Percentiles rank a stretch among this genome's conserved stretches.
These are phyloP conservation scores for Quercus mongolica DNA, from an alignment of 306 rosid species.

Conservation along the genomic window DNA sequence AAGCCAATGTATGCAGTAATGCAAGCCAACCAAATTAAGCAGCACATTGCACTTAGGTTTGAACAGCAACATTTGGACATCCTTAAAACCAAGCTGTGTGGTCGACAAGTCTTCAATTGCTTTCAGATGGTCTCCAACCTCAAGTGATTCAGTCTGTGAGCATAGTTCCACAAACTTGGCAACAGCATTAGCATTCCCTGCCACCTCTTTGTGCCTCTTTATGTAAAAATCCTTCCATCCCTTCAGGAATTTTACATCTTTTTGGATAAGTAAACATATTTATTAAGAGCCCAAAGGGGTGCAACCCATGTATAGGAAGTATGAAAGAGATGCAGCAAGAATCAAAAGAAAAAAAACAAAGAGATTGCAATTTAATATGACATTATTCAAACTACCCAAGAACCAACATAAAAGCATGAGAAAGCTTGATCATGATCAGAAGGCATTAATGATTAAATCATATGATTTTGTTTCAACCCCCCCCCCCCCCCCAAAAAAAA, in stretches of 20 bases:
- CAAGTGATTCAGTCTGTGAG: conserved; percentile 42
- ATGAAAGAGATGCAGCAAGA: no score
- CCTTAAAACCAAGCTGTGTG: conserved; percentile 59
- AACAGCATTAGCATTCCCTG: conserved; percentile 32
- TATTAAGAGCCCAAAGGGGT: no score
- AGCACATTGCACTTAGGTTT: conserved; percentile 46
- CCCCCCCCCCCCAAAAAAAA: no score
- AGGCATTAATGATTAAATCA: no score
- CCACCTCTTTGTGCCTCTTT: conserved; percentile 58
- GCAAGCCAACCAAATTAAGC: conserved; percentile 72
- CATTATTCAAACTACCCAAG: no score
- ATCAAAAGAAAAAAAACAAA: no score
- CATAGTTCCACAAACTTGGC: conserved; percentile 49
- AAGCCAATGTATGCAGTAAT: conserved; percentile 55
- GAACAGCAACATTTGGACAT: conserved; percentile 61
- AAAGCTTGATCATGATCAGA: no score
- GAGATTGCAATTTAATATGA: no score
- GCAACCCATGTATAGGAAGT: no score
- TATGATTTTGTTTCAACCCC: no score
- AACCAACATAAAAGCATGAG: no score
- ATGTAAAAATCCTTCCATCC: conserved; percentile 67
- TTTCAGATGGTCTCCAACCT: conserved; percentile 59
- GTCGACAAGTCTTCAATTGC: conserved; percentile 44
- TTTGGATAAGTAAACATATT: no score
- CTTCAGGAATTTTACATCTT: conserved; percentile 27